Evolutionary conservation across 2,329 filamentous ascomycete genomes (phyloP), one percentile per base, ranked within the genome.

Genomic region (Chalaropsis ovoidea): DNA sequence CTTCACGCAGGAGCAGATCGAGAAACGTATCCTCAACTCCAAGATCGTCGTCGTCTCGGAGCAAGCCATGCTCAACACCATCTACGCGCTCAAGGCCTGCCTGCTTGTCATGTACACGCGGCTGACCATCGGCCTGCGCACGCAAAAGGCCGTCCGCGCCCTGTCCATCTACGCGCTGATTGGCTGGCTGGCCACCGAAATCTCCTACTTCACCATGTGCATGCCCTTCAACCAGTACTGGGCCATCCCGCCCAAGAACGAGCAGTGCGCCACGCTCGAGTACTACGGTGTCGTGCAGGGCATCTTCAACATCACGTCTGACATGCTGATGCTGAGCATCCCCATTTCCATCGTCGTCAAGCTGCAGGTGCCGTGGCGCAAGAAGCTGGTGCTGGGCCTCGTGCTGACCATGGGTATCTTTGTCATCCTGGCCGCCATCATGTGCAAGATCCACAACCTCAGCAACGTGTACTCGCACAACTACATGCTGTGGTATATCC

Each of bases 11-110:
- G 60, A 62, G 42, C 63, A 68, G n/a, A 76, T 79, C 60, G 70
- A 68, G 2, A 73, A 76, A 41, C 75, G 82, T 61, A 71, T 75
- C 0, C 74, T 72, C 45, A 84, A 84, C 11, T 85, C 82, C 58
- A 86, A 86, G 76, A 80, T 83, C 75, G 83, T 86, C 0, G 76
- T 86, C 45, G 79, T 85, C 8, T 80, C 82, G 2, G 84, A 87
- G 69, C 77, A 86, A 72, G 79, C 81, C 70, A 86, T 88, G 75
- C 75, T 86, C 19, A 75, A 83, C 63, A 79, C 80, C 10, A 81
- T 81, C 39, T 85, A 81, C 79, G 72, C 76, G 0, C 76, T 83
- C 69, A 86, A 86, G 71, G 72, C 75, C 8, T 85, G 82, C 69
- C 75, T 86, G 68, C 71, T 86, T 42, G 73, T 84, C 68, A 78